Conservation (phyloP, 345 rosid species). For the Rhodamnia rubescens region DNA sequence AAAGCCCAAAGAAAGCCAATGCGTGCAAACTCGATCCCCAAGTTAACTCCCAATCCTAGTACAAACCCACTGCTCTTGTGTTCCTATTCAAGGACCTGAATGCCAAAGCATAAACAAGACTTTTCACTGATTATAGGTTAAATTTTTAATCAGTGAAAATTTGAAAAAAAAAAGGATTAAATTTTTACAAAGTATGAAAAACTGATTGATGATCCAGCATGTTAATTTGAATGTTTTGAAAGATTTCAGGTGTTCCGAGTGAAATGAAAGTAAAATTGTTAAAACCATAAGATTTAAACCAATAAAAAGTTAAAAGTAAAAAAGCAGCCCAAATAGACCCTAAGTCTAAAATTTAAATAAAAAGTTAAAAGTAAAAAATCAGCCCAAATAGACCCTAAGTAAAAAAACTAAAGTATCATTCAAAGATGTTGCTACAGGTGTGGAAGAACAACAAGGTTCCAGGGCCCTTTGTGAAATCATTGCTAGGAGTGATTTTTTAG, state of each 20-base stretch:
- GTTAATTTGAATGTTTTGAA: background rate
- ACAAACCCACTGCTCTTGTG: background rate
- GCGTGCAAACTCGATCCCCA: background rate
- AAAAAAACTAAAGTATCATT: too few relatives aligned
- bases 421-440: background rate
- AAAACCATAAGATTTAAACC: background rate
- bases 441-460: background rate
- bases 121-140: background rate
- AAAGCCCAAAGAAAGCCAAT: background rate
- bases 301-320: background rate
- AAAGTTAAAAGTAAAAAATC: background rate
- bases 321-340: too few relatives aligned
- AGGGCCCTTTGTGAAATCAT: background rate
- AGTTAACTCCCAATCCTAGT: background rate
- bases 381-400: too few relatives aligned
- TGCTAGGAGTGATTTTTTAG: background rate
- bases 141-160: too few relatives aligned
- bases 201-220: background rate
- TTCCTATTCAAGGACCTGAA: background rate
- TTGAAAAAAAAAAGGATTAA: background rate
- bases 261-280: background rate
- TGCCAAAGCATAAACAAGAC: background rate
- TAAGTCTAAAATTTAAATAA: too few relatives aligned
- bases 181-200: background rate
- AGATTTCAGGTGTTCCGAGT: background rate